Conservation (phyloP, 495 filamentous ascomycete species). For the Physcia stellaris region DNA sequence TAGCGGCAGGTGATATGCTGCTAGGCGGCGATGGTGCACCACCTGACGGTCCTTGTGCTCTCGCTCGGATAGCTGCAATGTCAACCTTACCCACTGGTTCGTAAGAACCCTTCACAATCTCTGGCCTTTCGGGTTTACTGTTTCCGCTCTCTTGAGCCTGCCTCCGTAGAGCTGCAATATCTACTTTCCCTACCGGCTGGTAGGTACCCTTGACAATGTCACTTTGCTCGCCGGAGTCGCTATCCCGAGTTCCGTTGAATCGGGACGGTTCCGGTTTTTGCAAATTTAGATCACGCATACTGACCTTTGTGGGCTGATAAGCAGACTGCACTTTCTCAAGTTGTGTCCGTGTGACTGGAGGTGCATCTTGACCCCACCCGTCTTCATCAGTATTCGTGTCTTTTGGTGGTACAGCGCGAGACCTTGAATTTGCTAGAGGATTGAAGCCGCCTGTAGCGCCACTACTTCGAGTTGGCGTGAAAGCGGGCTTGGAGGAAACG, state of each 20-base stretch:
- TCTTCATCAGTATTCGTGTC: slow-evolving; percentile 49
- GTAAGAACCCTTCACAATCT: slow-evolving; percentile 78
- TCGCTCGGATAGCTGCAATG: slow-evolving; percentile 79
- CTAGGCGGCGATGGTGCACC: slow-evolving; percentile 17
- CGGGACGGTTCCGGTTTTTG: slow-evolving; percentile 51
- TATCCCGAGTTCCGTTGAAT: slow-evolving; percentile 26
- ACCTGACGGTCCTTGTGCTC: slow-evolving; percentile 52
- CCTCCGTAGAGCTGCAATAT: slow-evolving; percentile 76
- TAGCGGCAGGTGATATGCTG: slow-evolving; percentile 25
- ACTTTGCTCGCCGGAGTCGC: slow-evolving; percentile 24
- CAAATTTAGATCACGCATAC: slow-evolving; percentile 62
- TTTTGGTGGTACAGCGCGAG: slow-evolving; percentile 26
- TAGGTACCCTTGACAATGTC: slow-evolving; percentile 83
- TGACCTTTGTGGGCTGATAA: slow-evolving; percentile 88
- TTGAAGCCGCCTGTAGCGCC: slow-evolving; percentile 48
- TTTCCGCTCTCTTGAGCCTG: slow-evolving; percentile 55
- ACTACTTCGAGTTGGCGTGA: slow-evolving; percentile 62
- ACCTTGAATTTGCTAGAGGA: slow-evolving; percentile 40
- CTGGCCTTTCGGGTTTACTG: slow-evolving; percentile 59
- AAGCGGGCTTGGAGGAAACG: slow-evolving; percentile 74
- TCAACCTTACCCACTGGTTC: slow-evolving; percentile 91
- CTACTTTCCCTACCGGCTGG: slow-evolving; percentile 89
- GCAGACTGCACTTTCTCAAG: slow-evolving; percentile 88
- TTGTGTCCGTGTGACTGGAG: slow-evolving; percentile 68
- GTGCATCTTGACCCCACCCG: slow-evolving; percentile 94